phyloP scores from a whole-genome alignment of 2,329 filamentous ascomycete species.

The Chrysoporthe deuterocubensis region DNA sequence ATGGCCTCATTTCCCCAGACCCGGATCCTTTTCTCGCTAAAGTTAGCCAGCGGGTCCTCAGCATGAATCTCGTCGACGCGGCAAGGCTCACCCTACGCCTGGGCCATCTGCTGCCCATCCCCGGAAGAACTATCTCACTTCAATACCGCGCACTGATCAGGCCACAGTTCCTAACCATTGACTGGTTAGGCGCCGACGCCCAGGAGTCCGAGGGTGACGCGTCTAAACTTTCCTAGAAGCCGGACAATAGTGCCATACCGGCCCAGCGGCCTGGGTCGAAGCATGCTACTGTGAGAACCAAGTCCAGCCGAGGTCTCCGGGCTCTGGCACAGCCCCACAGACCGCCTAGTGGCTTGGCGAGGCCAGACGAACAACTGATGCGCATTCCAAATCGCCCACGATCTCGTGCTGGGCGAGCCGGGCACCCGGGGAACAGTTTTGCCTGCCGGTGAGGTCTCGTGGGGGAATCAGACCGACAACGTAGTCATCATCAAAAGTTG shows the following conservation, averaged over 20 bases:
- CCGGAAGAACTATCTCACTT: not conserved
- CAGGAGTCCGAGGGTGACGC: not conserved
- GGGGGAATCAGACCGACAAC: not conserved
- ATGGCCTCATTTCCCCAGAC: constrained; percentile 14
- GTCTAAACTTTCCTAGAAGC: not conserved
- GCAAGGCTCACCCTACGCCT: constrained; percentile 10
- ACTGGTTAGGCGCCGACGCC: not conserved
- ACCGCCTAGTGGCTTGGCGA: constrained; percentile 1
- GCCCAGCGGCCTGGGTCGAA: constrained; percentile 1
- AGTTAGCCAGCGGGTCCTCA: not conserved
- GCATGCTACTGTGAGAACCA: not conserved
- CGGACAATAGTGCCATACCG: not conserved
- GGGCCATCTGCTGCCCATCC: not conserved
- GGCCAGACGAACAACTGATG: not conserved
- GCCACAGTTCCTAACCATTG: not conserved
- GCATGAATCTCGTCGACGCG: not conserved
- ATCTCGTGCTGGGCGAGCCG: not conserved
- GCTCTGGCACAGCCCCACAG: not conserved
- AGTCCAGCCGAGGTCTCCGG: not conserved
- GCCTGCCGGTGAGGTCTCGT: not conserved
- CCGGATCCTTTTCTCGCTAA: constrained; percentile 1
- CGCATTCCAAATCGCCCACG: not conserved
- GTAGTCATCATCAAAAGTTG: not conserved
- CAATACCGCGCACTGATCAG: not conserved
- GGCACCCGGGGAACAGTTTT: not conserved